Percentiles rank a stretch among this genome's conserved stretches.
These are phyloP conservation scores for Rhizopus delemar DNA, from an alignment of 371 early-diverging fungal species.

Conservation along the genomic window DNA sequence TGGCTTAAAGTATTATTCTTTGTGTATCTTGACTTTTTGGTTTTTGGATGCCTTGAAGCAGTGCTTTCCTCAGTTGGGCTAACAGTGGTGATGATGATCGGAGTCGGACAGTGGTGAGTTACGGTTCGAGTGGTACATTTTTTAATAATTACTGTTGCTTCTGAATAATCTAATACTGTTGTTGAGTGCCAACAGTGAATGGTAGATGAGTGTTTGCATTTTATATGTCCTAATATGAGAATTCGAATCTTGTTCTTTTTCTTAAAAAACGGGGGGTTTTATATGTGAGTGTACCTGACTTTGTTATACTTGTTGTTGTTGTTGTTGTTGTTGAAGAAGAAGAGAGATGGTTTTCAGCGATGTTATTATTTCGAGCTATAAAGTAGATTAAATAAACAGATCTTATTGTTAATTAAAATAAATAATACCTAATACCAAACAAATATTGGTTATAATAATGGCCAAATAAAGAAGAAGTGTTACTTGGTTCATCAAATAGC, in stretches of 20 bases:
- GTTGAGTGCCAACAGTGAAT: slow-evolving; percentile 1
- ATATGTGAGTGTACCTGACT: neutral
- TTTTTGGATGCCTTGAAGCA: neutral
- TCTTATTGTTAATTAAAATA: neutral
- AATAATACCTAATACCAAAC: slow-evolving; percentile 25
- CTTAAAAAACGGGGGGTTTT: neutral
- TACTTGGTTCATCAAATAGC: slow-evolving; percentile 43
- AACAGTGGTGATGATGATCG: neutral
- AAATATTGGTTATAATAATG: slow-evolving; percentile 26
- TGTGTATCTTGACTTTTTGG: too few species aligned
- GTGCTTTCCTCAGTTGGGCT: too few species aligned
- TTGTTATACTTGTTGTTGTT: neutral
- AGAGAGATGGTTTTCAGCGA: neutral
- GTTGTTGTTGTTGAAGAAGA: neutral
- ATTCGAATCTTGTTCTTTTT: neutral
- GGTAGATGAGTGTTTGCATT: neutral
- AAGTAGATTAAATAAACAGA: neutral
- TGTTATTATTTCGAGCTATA: neutral
- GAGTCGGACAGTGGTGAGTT: slow-evolving; percentile 3
- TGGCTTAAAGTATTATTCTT: too few species aligned
- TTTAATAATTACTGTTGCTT: slow-evolving; percentile 3
- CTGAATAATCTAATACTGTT: neutral
- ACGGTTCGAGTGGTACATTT: neutral
- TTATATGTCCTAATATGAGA: neutral
- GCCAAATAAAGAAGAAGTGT: slow-evolving; percentile 38